Evolutionary conservation across 2,329 filamentous ascomycete species (phyloP).

Genomic region (Trichoderma simmonsii): DNA sequence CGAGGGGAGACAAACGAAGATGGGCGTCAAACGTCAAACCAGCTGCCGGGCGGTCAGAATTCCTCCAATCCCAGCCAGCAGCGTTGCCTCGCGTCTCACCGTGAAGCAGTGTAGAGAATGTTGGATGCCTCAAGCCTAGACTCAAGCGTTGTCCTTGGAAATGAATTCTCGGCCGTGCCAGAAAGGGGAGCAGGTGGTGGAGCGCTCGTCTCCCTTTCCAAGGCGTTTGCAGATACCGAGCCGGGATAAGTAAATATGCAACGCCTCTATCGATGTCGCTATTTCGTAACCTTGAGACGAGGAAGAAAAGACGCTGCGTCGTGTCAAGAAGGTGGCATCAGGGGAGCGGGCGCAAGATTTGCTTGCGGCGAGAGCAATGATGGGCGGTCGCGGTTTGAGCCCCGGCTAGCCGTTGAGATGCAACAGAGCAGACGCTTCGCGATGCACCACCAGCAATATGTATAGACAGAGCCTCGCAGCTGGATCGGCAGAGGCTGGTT

Average conservation of each 20-base stretch:
- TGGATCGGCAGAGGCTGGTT: constrained; percentile 4
- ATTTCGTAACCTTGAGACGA: not conserved
- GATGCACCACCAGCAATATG: constrained; percentile 2
- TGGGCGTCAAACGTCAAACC: constrained; percentile 26
- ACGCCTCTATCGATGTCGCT: constrained; percentile 2
- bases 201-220: constrained; percentile 8
- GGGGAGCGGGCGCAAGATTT: constrained; percentile 17
- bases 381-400: constrained; percentile 15
- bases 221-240: not conserved
- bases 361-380: constrained; percentile 4
- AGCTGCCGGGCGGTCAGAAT: not conserved
- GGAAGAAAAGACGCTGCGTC: not conserved
- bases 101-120: constrained; percentile 27
- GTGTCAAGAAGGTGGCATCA: constrained; percentile 18
- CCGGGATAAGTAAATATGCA: not conserved
- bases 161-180: not conserved
- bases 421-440: not conserved
- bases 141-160: not conserved
- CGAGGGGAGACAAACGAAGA: constrained; percentile 24
- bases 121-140: not conserved
- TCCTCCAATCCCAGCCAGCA: constrained; percentile 21
- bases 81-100: constrained; percentile 34
- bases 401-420: not conserved
- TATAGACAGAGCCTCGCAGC: not conserved
- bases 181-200: constrained; percentile 8